A percentile compares a stretch with the other conserved stretches of the same genome.
Conservation (phyloP, 2,329 filamentous ascomycete genomes). For the Colletotrichum sp. region DNA sequence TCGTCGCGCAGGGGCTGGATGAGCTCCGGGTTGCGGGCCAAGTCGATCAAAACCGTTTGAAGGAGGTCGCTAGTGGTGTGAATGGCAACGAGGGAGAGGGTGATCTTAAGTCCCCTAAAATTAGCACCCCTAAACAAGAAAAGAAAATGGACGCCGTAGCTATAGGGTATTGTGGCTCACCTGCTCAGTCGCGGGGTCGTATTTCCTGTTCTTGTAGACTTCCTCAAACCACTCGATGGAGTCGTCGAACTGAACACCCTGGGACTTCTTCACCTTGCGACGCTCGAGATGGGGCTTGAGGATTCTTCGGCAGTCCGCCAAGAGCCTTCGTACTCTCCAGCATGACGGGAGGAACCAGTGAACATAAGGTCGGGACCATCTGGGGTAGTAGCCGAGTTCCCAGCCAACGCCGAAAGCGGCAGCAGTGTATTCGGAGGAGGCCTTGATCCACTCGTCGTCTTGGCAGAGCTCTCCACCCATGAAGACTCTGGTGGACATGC, state of each 20-base stretch:
- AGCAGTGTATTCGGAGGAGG: slow-evolving; percentile 5
- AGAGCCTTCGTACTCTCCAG: slow-evolving; percentile 3
- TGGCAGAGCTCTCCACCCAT: slow-evolving; percentile 18
- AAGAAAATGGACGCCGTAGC: no score
- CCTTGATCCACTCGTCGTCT: slow-evolving; percentile 22
- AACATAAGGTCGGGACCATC: slow-evolving; percentile 16
- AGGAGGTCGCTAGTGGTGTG: slow-evolving; percentile 27
- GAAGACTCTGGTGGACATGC: slow-evolving; percentile 24
- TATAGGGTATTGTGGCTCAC: background rate
- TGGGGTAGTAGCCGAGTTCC: slow-evolving; percentile 19
- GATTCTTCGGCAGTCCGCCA: background rate
- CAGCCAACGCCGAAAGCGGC: background rate
- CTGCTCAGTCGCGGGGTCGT: slow-evolving; percentile 20
- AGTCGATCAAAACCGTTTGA: slow-evolving; percentile 23
- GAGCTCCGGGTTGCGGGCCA: slow-evolving; percentile 24
- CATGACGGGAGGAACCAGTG: slow-evolving; percentile 25
- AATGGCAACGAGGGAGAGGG: slow-evolving; percentile 26
- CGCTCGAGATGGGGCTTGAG: slow-evolving; percentile 22
- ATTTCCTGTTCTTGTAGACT: background rate
- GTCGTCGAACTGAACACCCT: slow-evolving; percentile 16
- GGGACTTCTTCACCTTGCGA: background rate
- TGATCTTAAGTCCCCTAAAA: background rate
- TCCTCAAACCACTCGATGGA: slow-evolving; percentile 25
- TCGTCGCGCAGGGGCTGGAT: slow-evolving; percentile 27
- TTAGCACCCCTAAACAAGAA: no score